Conservation (phyloP, 2,329 filamentous ascomycete species). For the Talaromyces amestolkiae region DNA sequence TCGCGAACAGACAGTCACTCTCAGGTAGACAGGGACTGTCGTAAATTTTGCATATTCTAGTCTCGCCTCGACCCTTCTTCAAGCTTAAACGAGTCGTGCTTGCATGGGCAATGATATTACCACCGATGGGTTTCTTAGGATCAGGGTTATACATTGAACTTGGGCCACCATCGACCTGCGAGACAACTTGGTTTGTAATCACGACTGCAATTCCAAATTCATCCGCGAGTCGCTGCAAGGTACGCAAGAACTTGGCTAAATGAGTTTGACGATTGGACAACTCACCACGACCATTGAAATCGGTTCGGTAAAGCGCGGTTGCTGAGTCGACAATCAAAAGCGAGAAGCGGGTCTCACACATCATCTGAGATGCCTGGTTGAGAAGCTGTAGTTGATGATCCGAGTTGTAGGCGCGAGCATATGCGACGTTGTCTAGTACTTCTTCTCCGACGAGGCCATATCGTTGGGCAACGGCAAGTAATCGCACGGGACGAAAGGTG, state of each 20-base stretch:
- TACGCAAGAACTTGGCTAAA: slow-evolving; percentile 51
- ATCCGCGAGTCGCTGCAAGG: slow-evolving; percentile 54
- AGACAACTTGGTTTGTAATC: slow-evolving; percentile 98
- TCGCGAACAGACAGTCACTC: slow-evolving; percentile 94
- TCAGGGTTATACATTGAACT: slow-evolving; percentile 99
- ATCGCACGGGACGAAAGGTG: slow-evolving; percentile 87
- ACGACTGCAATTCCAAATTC: slow-evolving; percentile 96
- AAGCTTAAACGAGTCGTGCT: slow-evolving; percentile 91
- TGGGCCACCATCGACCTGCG: slow-evolving; percentile 93
- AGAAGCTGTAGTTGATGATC: slow-evolving; percentile 95
- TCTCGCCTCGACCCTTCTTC: slow-evolving; percentile 94
- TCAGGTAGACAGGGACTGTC: slow-evolving; percentile 96
- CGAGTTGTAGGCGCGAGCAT: slow-evolving; percentile 96
- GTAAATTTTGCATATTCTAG: slow-evolving; percentile 97
- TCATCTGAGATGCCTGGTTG: slow-evolving; percentile 95
- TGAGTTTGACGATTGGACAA: slow-evolving; percentile 79
- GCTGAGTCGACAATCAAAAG: slow-evolving; percentile 94
- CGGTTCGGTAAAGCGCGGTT: slow-evolving; percentile 90
- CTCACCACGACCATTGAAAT: slow-evolving; percentile 95
- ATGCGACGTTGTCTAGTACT: slow-evolving; percentile 96
- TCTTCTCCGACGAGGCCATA: slow-evolving; percentile 96
- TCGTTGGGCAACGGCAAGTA: slow-evolving; percentile 87
- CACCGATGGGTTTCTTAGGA: slow-evolving; percentile 97
- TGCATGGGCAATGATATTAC: slow-evolving; percentile 97
- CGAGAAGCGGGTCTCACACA: slow-evolving; percentile 98